Conservation (phyloP, 202 grass and related monocot species). For the Thinopyrum obtusiflorum region DNA sequence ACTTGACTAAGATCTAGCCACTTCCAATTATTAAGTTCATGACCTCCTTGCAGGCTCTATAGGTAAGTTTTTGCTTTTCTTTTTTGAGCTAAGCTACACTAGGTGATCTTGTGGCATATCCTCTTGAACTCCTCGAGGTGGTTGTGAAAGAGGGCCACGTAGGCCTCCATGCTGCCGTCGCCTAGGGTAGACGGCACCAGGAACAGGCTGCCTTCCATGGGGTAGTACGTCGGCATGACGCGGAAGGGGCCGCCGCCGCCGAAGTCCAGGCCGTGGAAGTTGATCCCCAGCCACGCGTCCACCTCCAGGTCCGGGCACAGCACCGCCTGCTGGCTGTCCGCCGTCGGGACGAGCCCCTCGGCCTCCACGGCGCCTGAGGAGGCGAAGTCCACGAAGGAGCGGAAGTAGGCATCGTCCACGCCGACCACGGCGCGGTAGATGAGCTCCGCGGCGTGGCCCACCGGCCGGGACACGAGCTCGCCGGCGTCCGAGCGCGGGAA, state of each 20-base stretch:
- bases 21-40: no score
- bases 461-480: conserved; percentile 39
- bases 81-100: background rate
- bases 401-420: conserved; percentile 59
- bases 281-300: conserved; percentile 59
- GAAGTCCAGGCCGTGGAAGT: conserved; percentile 53
- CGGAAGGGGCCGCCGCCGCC: conserved; percentile 45
- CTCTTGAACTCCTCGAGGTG: conserved; percentile 43
- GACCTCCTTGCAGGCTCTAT: no score
- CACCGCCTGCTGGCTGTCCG: conserved; percentile 40
- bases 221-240: conserved; percentile 70
- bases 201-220: conserved; percentile 58
- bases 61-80: no score
- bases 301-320: conserved; percentile 59
- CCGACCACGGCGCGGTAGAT: conserved; percentile 38
- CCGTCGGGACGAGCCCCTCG: conserved; percentile 44
- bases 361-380: conserved; percentile 35
- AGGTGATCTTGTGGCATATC: conserved; percentile 34
- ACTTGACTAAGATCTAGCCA: no score
- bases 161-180: conserved; percentile 56
- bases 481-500: conserved; percentile 36
- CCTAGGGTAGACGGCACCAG: conserved; percentile 31
- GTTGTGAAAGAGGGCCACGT: conserved; percentile 46
- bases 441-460: conserved; percentile 40
- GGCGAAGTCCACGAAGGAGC: conserved; percentile 74